Conservation (phyloP, 2,329 filamentous ascomycete genomes). For the Clonostachys sp. region DNA sequence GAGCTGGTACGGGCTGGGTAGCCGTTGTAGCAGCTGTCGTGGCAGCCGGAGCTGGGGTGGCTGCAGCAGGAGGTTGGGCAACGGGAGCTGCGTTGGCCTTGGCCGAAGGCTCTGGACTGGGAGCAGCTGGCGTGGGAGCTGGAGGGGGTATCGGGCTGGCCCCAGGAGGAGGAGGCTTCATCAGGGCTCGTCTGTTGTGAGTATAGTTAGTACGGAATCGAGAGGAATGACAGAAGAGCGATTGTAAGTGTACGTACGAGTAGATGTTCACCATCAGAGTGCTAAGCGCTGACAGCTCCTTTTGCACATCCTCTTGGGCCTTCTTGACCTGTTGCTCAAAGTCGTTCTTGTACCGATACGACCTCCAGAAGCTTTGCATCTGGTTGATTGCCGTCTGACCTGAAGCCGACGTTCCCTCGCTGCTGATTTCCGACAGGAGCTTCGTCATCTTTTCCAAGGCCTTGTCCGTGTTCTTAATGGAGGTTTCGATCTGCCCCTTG, state of each 20-base stretch:
- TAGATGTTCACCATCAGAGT: slow-evolving; percentile 24
- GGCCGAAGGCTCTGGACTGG: no score
- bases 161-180: slow-evolving; percentile 15
- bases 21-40: no score
- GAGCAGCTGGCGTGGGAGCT: not conserved
- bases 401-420: slow-evolving; percentile 9
- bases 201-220: not conserved
- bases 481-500: slow-evolving; percentile 18
- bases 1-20: no score
- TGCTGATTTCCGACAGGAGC: slow-evolving; percentile 17
- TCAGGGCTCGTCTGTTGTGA: slow-evolving; percentile 14
- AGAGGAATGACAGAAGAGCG: no score
- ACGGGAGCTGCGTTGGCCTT: no score
- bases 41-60: no score
- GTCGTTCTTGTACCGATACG: slow-evolving; percentile 22
- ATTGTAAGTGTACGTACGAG: slow-evolving; percentile 14
- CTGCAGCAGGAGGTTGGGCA: no score
- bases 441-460: slow-evolving; percentile 20
- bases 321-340: slow-evolving; percentile 21
- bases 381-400: slow-evolving; percentile 10
- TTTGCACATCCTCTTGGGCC: slow-evolving; percentile 19
- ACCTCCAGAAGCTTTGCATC: slow-evolving; percentile 22
- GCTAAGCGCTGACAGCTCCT: slow-evolving; percentile 15
- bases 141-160: slow-evolving; percentile 1
- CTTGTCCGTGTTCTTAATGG: slow-evolving; percentile 14